Percentiles rank a stretch among this genome's conserved stretches.
Conservation (phyloP, 805 yeast genomes). For the Suhomyces vadensis region DNA sequence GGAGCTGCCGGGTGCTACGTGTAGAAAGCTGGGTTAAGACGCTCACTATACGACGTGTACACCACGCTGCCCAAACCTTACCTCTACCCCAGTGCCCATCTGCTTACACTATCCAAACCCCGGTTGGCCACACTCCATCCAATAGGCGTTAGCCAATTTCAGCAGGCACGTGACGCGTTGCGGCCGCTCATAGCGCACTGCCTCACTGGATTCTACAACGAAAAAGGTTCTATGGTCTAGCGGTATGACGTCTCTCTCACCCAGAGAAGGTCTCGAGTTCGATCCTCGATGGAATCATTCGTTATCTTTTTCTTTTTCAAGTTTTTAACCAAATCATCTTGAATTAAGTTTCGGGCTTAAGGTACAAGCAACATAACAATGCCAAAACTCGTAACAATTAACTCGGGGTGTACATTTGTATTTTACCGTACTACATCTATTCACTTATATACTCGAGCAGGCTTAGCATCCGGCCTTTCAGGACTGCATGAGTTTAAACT, state of each 20-base stretch:
- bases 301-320: slow-evolving; percentile 6
- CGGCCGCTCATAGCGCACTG: not conserved
- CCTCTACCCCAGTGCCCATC: not conserved
- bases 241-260: slow-evolving; percentile 24
- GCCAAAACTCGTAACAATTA: too few species aligned
- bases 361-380: too few species aligned
- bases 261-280: slow-evolving; percentile 23
- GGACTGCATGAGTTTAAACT: too few species aligned
- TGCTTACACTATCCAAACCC: slow-evolving; percentile 1
- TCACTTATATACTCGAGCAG: too few species aligned
- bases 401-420: too few species aligned
- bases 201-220: not conserved
- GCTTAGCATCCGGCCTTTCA: too few species aligned
- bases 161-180: not conserved
- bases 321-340: too few species aligned
- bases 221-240: slow-evolving; percentile 21
- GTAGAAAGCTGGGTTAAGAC: not conserved
- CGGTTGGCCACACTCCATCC: slow-evolving; percentile 1
- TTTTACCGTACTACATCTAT: too few species aligned
- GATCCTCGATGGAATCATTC: slow-evolving; percentile 21
- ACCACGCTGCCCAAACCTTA: not conserved
- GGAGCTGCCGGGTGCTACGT: not conserved
- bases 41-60: not conserved
- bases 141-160: slow-evolving; percentile 1
- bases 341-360: too few species aligned